phyloP scores from a whole-genome alignment of 1,284 basidiomycete genomes.

The Boletellus dicymbophilus region DNA sequence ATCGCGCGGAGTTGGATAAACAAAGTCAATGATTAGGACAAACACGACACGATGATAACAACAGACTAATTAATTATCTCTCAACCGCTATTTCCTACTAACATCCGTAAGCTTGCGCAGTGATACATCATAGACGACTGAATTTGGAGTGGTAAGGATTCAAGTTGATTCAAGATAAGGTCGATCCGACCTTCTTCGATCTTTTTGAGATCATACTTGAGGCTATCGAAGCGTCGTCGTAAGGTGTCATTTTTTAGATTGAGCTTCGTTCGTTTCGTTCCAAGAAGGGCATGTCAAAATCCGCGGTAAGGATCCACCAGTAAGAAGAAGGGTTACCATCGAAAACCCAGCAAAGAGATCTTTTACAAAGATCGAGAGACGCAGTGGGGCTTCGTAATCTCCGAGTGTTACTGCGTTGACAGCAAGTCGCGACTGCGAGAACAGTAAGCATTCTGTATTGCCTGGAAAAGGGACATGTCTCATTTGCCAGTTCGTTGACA shows the following conservation, averaged over 20 bases:
- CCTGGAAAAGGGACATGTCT: not conserved
- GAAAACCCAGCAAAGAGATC: slow-evolving; percentile 82
- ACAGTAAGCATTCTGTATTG: slow-evolving; percentile 4
- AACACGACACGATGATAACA: too few species aligned
- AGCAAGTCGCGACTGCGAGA: slow-evolving; percentile 70
- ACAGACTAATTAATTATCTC: not conserved
- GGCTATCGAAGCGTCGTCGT: slow-evolving; percentile 76
- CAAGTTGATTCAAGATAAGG: slow-evolving; percentile 1
- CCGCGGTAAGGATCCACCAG: not conserved
- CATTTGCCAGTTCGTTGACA: slow-evolving; percentile 77
- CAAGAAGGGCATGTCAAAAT: slow-evolving; percentile 11
- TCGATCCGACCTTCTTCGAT: slow-evolving; percentile 76
- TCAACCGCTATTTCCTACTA: not conserved
- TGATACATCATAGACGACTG: slow-evolving; percentile 86
- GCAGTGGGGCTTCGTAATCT: slow-evolving; percentile 78
- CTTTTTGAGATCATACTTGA: slow-evolving; percentile 89
- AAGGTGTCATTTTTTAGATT: slow-evolving; percentile 87
- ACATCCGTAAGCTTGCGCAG: slow-evolving; percentile 57
- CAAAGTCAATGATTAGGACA: not conserved
- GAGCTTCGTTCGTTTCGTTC: slow-evolving; percentile 46
- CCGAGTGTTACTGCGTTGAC: slow-evolving; percentile 84
- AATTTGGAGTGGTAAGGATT: slow-evolving; percentile 3
- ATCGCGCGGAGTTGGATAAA: slow-evolving; percentile 31
- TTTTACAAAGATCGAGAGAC: slow-evolving; percentile 81
- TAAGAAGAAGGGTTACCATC: slow-evolving; percentile 53